Base-by-base conservation (phyloP, 208 protist genomes). In the Acanthamoeba culbertsoni region DNA sequence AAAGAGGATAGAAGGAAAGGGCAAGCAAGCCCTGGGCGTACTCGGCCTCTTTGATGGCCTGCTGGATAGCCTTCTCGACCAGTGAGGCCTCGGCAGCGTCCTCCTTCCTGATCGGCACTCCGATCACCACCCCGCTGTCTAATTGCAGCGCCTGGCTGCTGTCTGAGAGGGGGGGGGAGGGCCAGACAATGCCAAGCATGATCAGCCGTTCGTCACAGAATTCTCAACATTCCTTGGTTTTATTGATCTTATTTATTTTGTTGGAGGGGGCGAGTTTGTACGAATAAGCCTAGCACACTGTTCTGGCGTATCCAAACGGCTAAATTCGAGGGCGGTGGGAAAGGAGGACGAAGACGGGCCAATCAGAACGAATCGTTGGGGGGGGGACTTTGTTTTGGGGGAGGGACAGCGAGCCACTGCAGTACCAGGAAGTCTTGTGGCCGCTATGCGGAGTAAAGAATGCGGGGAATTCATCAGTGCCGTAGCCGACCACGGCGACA, bases 361-460 rank as follows among this genome's bases (percentile, higher is more conserved):
- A 48, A 23, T 2, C 2, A 68, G 31, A 37, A 68, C 14, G 4
- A 63, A n/a, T 5, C 20, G 55, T 14, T 37, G 6, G 51, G 42
- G 55, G 31, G 12, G n/a, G 23, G 10, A 71, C 26, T 8, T n/a
- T 35, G n/a, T 28, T 10, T 26, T 31, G 48, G 37, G 28, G 40
- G 7, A 16, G 48, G 48, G 16, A n/a, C n/a, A 6, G 84, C 48
- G 33, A 84, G 26, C 10, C 16, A 12, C 14, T 5, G 20, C 1
- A 20, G 14, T 42, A 84, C 65, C 43, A 63, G 1, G 90, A 93
- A 46, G 79, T 37, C 18, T 86, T 23, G 33, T 82, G 43, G 12
- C 82, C 94, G 71, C 59, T 94, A 0, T 75, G 40, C 18, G 77
- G 63, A 1, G 96, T 97, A 73, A 98, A 98, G 75, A 98, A 98